Evolutionary conservation across 2,329 filamentous ascomycete genomes (phyloP).

Genomic region (Pseudocercospora macadamiae): DNA sequence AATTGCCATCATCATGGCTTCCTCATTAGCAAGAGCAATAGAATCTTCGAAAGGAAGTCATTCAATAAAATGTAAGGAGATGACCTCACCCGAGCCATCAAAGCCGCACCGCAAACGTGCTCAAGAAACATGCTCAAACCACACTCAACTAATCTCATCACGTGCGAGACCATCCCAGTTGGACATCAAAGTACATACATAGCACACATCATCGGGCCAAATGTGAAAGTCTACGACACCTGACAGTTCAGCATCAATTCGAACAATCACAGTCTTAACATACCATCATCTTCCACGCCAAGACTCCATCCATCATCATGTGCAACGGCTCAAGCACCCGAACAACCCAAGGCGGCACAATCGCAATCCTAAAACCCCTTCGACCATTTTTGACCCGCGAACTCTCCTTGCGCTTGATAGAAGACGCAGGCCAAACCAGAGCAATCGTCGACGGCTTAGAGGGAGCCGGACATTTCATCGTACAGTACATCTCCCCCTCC

Average conservation of each 20-base stretch:
- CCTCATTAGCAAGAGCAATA: no score
- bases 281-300: neutral
- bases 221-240: neutral
- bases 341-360: conserved; percentile 30
- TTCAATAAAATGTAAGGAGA: neutral
- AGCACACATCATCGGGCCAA: neutral
- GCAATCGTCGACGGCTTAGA: conserved; percentile 30
- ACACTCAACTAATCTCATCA: conserved; percentile 3
- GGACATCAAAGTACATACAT: neutral
- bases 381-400: conserved; percentile 22
- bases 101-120: neutral
- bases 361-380: conserved; percentile 31
- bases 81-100: neutral
- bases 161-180: conserved; percentile 5
- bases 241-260: neutral
- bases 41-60: neutral
- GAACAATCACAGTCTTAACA: neutral
- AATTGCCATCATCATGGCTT: no score
- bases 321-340: conserved; percentile 30
- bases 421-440: conserved; percentile 16
- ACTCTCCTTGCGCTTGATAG: conserved; percentile 27
- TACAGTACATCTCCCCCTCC: neutral
- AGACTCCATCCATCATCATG: conserved; percentile 18
- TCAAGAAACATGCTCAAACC: conserved; percentile 7
- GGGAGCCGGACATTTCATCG: neutral